phyloP scores from a whole-genome alignment of 2,329 filamentous ascomycete genomes.

The Rutstroemia sp. region DNA sequence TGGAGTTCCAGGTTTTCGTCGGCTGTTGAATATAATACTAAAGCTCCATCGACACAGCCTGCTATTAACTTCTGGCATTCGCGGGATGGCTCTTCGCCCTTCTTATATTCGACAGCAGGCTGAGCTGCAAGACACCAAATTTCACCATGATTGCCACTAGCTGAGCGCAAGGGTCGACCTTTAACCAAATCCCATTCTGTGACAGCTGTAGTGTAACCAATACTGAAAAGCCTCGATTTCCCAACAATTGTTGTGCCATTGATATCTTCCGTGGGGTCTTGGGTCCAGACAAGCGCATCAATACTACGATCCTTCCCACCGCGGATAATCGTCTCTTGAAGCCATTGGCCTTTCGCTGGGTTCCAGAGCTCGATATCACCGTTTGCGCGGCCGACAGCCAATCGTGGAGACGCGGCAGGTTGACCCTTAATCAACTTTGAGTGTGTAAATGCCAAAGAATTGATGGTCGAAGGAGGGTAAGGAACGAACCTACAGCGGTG shows the following conservation, averaged over 20 bases:
- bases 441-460: slow-evolving; percentile 90
- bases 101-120: slow-evolving; percentile 37
- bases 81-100: slow-evolving; percentile 29
- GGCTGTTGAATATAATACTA: slow-evolving; percentile 79
- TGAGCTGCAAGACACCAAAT: slow-evolving; percentile 95
- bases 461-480: slow-evolving; percentile 86
- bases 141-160: slow-evolving; percentile 87
- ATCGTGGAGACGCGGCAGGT: slow-evolving; percentile 55
- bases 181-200: slow-evolving; percentile 91
- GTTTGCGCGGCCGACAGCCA: slow-evolving; percentile 87
- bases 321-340: slow-evolving; percentile 79
- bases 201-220: slow-evolving; percentile 84
- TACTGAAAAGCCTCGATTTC: slow-evolving; percentile 84
- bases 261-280: slow-evolving; percentile 68
- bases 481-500: slow-evolving; percentile 95
- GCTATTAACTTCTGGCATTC: slow-evolving; percentile 61
- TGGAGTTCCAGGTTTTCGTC: slow-evolving; percentile 78
- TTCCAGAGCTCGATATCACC: slow-evolving; percentile 99
- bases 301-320: slow-evolving; percentile 82
- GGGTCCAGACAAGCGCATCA: slow-evolving; percentile 87
- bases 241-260: slow-evolving; percentile 56
- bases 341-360: slow-evolving; percentile 66
- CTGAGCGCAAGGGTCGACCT: slow-evolving; percentile 70
- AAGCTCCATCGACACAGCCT: slow-evolving; percentile 85
- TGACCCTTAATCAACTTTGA: slow-evolving; percentile 44